phyloP scores from a whole-genome alignment of 2,329 filamentous ascomycete genomes.

The Esteya vermicola region DNA sequence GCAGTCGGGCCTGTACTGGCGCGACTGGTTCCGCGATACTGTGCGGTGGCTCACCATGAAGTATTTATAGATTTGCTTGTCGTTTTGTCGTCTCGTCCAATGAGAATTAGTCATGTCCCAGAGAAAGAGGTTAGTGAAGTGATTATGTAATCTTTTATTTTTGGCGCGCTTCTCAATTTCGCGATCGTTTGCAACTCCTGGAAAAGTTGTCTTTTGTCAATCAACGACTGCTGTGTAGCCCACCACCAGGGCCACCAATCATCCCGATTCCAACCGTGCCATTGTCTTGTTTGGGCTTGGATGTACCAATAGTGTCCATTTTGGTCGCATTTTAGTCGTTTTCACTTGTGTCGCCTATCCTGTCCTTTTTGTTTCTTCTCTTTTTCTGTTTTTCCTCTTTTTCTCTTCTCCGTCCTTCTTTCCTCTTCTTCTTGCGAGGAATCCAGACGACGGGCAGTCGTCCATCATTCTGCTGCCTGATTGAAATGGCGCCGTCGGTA shows the following conservation, averaged over 20 bases:
- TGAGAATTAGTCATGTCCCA: background rate
- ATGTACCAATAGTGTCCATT: too few relatives aligned
- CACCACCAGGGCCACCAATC: background rate
- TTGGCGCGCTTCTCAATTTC: too few relatives aligned
- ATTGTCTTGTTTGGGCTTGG: too few relatives aligned
- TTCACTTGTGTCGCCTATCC: background rate
- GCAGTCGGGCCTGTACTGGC: background rate
- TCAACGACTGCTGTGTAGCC: too few relatives aligned
- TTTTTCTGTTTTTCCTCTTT: background rate
- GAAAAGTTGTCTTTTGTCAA: background rate
- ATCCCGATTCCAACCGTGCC: background rate
- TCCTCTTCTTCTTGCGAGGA: background rate
- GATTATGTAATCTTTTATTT: too few relatives aligned
- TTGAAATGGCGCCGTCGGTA: slow-evolving; percentile 4
- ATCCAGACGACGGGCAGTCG: background rate
- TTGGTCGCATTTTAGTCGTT: background rate
- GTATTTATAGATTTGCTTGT: background rate
- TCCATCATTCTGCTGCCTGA: too few relatives aligned
- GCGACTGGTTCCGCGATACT: background rate
- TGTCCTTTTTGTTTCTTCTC: background rate
- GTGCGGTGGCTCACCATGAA: background rate
- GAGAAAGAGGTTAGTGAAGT: too few relatives aligned
- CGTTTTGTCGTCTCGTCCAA: background rate
- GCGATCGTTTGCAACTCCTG: too few relatives aligned
- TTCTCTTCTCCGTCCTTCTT: background rate